Evolutionary conservation across 352 stramenopile genomes (phyloP), one percentile per base, ranked within the genome.

Genomic region (Pythium diclinum): DNA sequence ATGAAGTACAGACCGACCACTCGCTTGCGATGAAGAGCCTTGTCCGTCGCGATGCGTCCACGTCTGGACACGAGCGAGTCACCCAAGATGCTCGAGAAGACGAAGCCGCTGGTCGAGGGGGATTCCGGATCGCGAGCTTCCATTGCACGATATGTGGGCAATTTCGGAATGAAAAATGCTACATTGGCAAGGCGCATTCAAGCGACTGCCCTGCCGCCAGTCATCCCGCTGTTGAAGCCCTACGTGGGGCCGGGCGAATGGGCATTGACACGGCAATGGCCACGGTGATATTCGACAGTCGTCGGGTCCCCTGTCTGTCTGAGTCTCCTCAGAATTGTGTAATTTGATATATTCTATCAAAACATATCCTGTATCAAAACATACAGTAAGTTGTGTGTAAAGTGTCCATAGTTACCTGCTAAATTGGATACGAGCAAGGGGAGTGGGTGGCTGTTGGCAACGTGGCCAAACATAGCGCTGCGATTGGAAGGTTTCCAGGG

Each of bases 1-100:
- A 74, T 83, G 70, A 88, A 90, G 71, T 81, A 90, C 17, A 90
- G 61, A 1, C 77, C 79, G 30, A 88, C 61, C 34, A 84, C 71
- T 8, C 59, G 71, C 64, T 88, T 88, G 58, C 68, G 44, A 34
- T 61, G 65, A 19, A 88, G 72, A 40, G 71, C 79, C 28, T 79
- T 65, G 9, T 71, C 34, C 4, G 79, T 88, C 11, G 68, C 21
- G 11, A 79, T 68, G 56, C 77, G 53, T 33, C 76, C 75, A 53
- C 73, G 66, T 0, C 79, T 68, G 14, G 77, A 78, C 23, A 78
- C 57, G 38, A 85, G 63, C 49, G 71, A 77, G 47, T 53, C 38
- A 8, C 61, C 61, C 10, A 68, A 58, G 32, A 68, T 23, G 14
- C 30, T 30, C 6, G 30, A 14, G 21, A 60, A 30, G 6, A 38